Evolutionary conservation across 345 rosid genomes (phyloP).

Genomic region (Sisymbrium altissimum): DNA sequence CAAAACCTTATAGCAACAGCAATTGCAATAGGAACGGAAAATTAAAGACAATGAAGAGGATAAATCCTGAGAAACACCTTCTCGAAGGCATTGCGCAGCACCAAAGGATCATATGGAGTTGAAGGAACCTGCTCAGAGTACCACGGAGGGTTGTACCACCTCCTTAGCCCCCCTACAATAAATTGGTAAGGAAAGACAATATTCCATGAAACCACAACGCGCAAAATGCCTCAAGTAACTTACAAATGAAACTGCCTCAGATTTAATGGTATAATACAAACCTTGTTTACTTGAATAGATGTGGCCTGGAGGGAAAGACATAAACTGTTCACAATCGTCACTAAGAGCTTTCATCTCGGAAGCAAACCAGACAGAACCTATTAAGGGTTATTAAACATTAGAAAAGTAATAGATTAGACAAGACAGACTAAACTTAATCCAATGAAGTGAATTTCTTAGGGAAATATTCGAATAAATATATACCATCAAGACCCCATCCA

Average conservation of each 20-base stretch:
- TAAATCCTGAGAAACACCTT: conserved; percentile 38
- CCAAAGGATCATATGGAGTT: conserved; percentile 57
- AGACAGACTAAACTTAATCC: background rate
- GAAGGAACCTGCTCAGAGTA: conserved; percentile 64
- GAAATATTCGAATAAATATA: background rate
- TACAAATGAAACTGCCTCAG: background rate
- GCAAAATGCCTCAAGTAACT: background rate
- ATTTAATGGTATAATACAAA: conserved; percentile 22
- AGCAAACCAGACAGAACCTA: conserved; percentile 87
- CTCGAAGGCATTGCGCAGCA: conserved; percentile 58
- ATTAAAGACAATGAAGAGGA: background rate
- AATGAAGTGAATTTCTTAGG: background rate
- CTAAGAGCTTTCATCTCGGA: conserved; percentile 89
- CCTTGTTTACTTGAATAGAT: conserved; percentile 84
- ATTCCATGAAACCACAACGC: background rate
- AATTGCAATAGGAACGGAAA: background rate
- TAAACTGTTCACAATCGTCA: conserved; percentile 79
- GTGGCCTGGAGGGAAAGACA: conserved; percentile 71
- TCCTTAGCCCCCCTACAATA: conserved; percentile 57
- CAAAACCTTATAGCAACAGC: background rate
- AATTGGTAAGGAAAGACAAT: background rate
- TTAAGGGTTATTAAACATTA: conserved; percentile 3
- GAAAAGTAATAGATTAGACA: background rate
- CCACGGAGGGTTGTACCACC: conserved; percentile 85
- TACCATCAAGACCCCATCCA: conserved; percentile 90